Conservation (phyloP, 176 grass and related monocot species). For the Ensete glaucum region DNA sequence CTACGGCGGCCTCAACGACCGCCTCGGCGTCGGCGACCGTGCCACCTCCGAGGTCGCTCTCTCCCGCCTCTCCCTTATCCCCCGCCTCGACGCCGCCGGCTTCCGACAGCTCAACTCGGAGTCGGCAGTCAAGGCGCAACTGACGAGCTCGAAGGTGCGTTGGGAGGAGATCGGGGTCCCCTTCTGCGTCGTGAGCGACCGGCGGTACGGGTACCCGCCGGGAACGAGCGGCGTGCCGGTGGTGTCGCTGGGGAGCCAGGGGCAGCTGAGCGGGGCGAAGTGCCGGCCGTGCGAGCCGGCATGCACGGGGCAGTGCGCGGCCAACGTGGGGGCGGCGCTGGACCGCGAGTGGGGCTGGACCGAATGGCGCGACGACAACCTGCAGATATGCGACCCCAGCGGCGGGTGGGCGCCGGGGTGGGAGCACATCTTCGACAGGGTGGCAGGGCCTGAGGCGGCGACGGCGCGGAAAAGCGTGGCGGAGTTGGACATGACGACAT, state of each 20-base stretch:
- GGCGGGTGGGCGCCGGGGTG: constrained; percentile 40
- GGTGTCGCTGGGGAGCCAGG: constrained; percentile 44
- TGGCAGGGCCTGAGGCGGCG: constrained; percentile 30
- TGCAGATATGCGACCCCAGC: constrained; percentile 51
- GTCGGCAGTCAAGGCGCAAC: constrained; percentile 51
- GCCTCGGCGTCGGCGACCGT: constrained; percentile 42
- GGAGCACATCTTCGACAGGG: constrained; percentile 48
- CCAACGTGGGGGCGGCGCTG: neutral
- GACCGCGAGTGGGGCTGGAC: constrained; percentile 44
- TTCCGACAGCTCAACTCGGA: constrained; percentile 57
- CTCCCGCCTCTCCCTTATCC: constrained; percentile 47
- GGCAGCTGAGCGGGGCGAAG: constrained; percentile 71
- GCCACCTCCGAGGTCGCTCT: constrained; percentile 28
- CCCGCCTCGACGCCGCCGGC: constrained; percentile 28
- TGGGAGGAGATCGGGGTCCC: constrained; percentile 27
- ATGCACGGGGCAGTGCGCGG: constrained; percentile 28
- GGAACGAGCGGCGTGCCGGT: constrained; percentile 40
- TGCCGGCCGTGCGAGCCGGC: constrained; percentile 46
- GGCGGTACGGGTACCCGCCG: constrained; percentile 48
- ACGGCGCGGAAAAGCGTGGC: constrained; percentile 16
- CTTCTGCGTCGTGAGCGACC: constrained; percentile 66
- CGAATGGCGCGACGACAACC: constrained; percentile 31
- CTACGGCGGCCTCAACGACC: constrained; percentile 77
- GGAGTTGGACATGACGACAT: constrained; percentile 18
- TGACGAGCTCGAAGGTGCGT: constrained; percentile 7